These are phyloP conservation scores for Phytophthora cryptogea DNA, from an alignment of 352 stramenopile genomes.

Conservation along the genomic window DNA sequence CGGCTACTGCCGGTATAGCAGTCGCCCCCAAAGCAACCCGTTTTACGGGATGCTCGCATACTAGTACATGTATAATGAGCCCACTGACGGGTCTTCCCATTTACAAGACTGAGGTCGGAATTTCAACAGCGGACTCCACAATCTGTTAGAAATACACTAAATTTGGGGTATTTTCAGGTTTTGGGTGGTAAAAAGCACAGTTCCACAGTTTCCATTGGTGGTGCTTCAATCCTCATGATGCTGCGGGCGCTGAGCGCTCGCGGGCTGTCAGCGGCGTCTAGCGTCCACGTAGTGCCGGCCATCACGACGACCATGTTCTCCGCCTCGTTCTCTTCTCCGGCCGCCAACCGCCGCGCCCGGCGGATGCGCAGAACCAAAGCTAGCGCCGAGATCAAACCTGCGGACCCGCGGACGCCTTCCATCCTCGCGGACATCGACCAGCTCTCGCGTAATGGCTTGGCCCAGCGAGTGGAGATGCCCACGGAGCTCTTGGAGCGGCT, in stretches of 20 bases:
- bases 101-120: no score
- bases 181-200: not conserved
- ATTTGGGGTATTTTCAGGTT: no score
- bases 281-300: constrained; percentile 5
- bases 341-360: constrained; percentile 49
- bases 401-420: constrained; percentile 14
- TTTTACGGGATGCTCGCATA: no score
- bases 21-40: no score
- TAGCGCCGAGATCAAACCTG: not conserved
- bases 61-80: no score
- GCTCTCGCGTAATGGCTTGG: constrained; percentile 65
- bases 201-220: not conserved
- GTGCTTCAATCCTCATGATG: constrained; percentile 13
- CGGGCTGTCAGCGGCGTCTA: not conserved
- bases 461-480: constrained; percentile 77
- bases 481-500: constrained; percentile 61
- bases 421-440: constrained; percentile 67
- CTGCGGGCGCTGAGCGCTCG: constrained; percentile 12
- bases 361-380: constrained; percentile 46
- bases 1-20: no score
- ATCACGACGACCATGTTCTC: constrained; percentile 7
- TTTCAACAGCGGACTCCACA: no score
- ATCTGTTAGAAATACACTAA: no score
- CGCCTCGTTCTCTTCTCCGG: constrained; percentile 29
- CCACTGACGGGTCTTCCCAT: no score